A percentile compares a stretch with the other conserved stretches of the same genome.
Evolutionary conservation across 148 eudicot genomes (phyloP).

Genomic region (Heliamphora exappendiculata): DNA sequence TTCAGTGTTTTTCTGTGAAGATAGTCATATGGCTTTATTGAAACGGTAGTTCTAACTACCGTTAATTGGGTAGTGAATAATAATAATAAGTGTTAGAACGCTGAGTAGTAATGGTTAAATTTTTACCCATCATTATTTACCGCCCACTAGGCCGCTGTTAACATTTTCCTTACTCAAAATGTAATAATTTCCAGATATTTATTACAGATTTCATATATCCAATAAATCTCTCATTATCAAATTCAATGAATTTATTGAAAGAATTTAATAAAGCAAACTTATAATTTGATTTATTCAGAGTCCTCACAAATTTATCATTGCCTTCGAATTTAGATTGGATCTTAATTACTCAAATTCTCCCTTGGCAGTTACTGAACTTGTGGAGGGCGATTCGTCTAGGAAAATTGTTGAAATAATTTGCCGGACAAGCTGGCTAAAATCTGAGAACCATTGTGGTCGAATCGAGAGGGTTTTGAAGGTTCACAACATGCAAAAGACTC

Average conservation of each 20-base stretch:
- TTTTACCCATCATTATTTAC: too few relatives aligned
- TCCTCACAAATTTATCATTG: background rate
- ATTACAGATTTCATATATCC: background rate
- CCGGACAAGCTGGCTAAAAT: conserved; percentile 68
- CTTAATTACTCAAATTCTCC: background rate
- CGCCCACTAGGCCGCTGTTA: too few relatives aligned
- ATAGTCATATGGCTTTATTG: too few relatives aligned
- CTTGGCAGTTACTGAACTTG: conserved; percentile 73
- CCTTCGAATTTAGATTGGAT: too few relatives aligned
- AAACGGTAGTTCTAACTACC: too few relatives aligned
- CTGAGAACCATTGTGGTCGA: conserved; percentile 66
- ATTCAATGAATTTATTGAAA: background rate
- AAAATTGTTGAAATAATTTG: conserved; percentile 94
- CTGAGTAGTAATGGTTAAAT: too few relatives aligned
- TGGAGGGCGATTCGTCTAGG: conserved; percentile 87
- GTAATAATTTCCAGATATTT: too few relatives aligned
- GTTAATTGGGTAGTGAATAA: too few relatives aligned
- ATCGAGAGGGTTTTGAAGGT: conserved; percentile 82
- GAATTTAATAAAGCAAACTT: background rate
- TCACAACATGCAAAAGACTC: conserved; percentile 88
- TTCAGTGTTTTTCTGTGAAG: too few relatives aligned
- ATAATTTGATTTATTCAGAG: background rate
- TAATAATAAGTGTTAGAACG: too few relatives aligned
- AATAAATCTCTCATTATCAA: too few relatives aligned
- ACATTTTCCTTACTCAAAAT: too few relatives aligned